Evolutionary conservation across 148 eudicot genomes (phyloP), one percentile per base, ranked within the genome.

Genomic region (Fagopyrum homotropicum): DNA sequence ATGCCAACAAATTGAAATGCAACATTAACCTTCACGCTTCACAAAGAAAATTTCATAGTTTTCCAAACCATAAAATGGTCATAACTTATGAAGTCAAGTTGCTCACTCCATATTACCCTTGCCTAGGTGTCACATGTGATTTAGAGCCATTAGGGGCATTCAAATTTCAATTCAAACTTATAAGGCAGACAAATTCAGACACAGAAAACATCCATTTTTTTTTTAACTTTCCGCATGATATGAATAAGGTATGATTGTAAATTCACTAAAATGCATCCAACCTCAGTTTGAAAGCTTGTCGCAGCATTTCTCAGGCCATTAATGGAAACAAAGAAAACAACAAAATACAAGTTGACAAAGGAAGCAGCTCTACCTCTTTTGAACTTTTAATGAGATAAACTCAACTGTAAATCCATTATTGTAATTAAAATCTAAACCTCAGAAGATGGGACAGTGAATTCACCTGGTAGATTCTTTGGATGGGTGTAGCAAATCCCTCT

Each of bases 401-500:
- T 2, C 15, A 52, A 15, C 40, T 35, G 40, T 52, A 16, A 52
- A 15, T 15, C n/a, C 19, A 52, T 52, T 15, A 52, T 14, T 7
- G 5, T 12, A 52, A 15, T 14, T 51, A 14, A n/a, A 15, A 51
- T 51, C 22, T 7, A 59, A 7, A n/a, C 14, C 64, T 26, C 19
- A 14, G 15, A 7, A 22, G 6, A 26, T 2, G 26, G 14, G 14
- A 60, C 66, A 60, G 30, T 22, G 43, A 19, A 19, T 81, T 80
- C 60, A 91, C 97, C 94, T 47, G 97, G 97, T 79, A 92, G 90
- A 84, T 90, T 72, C 73, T 92, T 82, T 4, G 97, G 97, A 81
- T 90, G 95, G 17, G 91, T 84, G 80, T 86, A 90, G 76, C 93
- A 92, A 66, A 92, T 92, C 72, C 97, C 97, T 45, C 86, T 79